Conservation (phyloP, 768 basidiomycete species). For the Hypholoma fasciculare region DNA sequence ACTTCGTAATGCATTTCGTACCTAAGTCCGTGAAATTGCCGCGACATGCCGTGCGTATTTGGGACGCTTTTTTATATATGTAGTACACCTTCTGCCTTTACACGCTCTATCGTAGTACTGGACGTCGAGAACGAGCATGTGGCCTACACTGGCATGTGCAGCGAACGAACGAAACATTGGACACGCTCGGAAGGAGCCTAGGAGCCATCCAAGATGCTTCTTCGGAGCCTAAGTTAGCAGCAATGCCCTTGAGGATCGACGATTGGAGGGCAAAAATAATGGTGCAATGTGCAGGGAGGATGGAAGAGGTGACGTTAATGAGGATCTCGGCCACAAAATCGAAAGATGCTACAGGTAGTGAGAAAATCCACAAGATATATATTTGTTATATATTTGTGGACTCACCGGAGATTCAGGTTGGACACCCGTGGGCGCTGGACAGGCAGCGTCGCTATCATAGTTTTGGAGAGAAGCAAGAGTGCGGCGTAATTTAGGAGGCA, state of each 20-base stretch:
- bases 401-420: not conserved
- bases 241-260: not conserved
- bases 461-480: not conserved
- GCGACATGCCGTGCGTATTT: too few relatives aligned
- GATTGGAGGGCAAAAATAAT: not conserved
- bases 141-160: too few relatives aligned
- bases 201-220: not conserved
- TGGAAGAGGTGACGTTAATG: not conserved
- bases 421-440: not conserved
- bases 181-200: not conserved
- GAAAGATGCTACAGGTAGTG: not conserved
- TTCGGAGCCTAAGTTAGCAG: not conserved
- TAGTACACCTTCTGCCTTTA: too few relatives aligned
- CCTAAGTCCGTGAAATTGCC: too few relatives aligned
- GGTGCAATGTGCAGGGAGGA: not conserved
- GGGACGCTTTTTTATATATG: too few relatives aligned
- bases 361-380: not conserved
- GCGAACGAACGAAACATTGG: too few relatives aligned
- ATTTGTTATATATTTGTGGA: not conserved
- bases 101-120: too few relatives aligned
- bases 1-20: too few relatives aligned
- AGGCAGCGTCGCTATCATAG: not conserved
- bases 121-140: too few relatives aligned
- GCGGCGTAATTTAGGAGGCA: not conserved
- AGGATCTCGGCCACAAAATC: not conserved